phyloP scores from a whole-genome alignment of 2,329 filamentous ascomycete genomes.

The Lasiodiplodia gonubiensis region DNA sequence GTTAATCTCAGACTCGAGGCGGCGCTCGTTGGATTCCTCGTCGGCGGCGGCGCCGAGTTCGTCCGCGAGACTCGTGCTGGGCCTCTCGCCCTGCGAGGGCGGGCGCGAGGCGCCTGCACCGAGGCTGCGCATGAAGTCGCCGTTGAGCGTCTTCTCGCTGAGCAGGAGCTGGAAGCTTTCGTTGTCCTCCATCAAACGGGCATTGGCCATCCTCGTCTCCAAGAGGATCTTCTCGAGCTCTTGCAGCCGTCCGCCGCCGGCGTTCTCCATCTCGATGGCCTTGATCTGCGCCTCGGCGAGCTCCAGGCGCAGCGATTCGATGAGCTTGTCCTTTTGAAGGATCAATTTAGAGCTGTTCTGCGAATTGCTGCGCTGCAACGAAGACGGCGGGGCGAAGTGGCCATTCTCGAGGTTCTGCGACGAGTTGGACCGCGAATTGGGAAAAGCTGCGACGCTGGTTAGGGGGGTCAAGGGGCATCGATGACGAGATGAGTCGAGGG shows the following conservation, averaged over 20 bases:
- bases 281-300: constrained; percentile 96
- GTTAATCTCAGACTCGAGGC: constrained; percentile 79
- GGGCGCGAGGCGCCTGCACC: constrained; percentile 34
- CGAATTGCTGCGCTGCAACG: constrained; percentile 84
- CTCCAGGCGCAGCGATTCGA: constrained; percentile 89
- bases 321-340: constrained; percentile 94
- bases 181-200: constrained; percentile 96
- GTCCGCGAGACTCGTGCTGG: constrained; percentile 65
- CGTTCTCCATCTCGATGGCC: constrained; percentile 90
- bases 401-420: constrained; percentile 74
- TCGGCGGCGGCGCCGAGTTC: constrained; percentile 72
- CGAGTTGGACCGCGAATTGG: constrained; percentile 50
- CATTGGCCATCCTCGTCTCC: constrained; percentile 94
- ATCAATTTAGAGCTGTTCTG: constrained; percentile 88
- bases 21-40: constrained; percentile 60
- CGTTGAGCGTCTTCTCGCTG: constrained; percentile 92
- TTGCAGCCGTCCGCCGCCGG: constrained; percentile 82
- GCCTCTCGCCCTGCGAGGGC: constrained; percentile 39
- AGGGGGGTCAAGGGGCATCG: constrained; percentile 21
- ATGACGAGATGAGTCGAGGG: not conserved
- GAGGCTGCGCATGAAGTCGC: constrained; percentile 76
- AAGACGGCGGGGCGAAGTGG: constrained; percentile 85
- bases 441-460: constrained; percentile 21
- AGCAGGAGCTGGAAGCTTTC: constrained; percentile 96
- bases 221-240: constrained; percentile 90